Percentiles rank a stretch among this genome's conserved stretches.
phyloP scores from a whole-genome alignment of 306 rosid species.

The Glycine tomentella region DNA sequence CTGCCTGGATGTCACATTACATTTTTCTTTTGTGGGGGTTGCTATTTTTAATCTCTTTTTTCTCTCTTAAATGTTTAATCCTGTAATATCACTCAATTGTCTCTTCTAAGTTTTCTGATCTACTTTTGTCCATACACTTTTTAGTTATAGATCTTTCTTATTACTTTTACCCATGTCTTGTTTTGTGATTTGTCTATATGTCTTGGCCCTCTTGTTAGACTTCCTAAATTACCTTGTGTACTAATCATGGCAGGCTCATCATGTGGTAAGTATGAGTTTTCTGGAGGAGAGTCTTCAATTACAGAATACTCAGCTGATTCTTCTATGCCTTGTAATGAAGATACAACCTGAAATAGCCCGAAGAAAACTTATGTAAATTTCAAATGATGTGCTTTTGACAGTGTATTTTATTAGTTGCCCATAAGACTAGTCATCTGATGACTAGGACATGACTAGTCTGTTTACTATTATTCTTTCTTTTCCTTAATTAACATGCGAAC shows the following conservation, averaged over 20 bases:
- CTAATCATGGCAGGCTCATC: background rate
- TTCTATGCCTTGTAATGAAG: slow-evolving; percentile 53
- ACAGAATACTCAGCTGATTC: slow-evolving; percentile 31
- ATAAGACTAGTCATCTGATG: background rate
- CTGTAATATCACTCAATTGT: background rate
- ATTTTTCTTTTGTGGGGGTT: background rate
- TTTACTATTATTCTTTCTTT: no score
- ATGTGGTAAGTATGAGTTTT: slow-evolving; percentile 16
- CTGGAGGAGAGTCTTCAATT: slow-evolving; percentile 42
- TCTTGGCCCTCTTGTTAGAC: background rate
- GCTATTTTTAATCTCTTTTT: background rate
- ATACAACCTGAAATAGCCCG: slow-evolving; percentile 53
- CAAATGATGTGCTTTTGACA: slow-evolving; percentile 26
- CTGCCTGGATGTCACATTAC: slow-evolving; percentile 21
- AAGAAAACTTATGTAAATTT: slow-evolving; percentile 18
- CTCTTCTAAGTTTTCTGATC: background rate
- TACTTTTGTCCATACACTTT: no score
- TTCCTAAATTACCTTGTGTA: slow-evolving; percentile 48
- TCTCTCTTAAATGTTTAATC: slow-evolving; percentile 42
- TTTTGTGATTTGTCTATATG: background rate
- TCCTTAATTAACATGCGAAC: no score
- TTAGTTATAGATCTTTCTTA: background rate
- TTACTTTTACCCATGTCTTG: background rate
- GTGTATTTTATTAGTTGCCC: background rate
- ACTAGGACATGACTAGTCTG: no score